phyloP scores from a whole-genome alignment of 2,329 filamentous ascomycete genomes.

The Penicillium sp. region DNA sequence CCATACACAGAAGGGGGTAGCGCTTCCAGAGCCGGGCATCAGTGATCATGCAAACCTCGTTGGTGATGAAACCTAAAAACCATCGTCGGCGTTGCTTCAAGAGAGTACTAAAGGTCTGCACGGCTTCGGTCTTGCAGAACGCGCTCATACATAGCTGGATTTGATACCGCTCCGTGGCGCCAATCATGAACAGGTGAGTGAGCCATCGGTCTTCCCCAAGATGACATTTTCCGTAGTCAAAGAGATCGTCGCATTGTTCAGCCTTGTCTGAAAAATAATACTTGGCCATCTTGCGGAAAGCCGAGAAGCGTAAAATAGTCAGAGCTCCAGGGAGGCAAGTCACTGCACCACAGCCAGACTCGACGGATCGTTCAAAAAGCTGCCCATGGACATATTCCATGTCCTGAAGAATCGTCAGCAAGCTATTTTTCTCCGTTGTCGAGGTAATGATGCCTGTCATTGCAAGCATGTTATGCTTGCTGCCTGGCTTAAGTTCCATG shows the following conservation, averaged over 20 bases:
- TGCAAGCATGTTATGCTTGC: slow-evolving; percentile 86
- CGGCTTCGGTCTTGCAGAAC: slow-evolving; percentile 97
- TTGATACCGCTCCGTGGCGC: slow-evolving; percentile 86
- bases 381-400: slow-evolving; percentile 99
- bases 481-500: slow-evolving; percentile 95
- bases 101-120: slow-evolving; percentile 79
- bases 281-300: slow-evolving; percentile 93
- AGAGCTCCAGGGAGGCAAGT: slow-evolving; percentile 94
- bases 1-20: slow-evolving; percentile 80
- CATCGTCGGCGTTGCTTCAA: slow-evolving; percentile 93
- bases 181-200: slow-evolving; percentile 98
- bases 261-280: slow-evolving; percentile 98
- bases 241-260: slow-evolving; percentile 90
- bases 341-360: slow-evolving; percentile 89
- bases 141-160: slow-evolving; percentile 97
- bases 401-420: slow-evolving; percentile 91
- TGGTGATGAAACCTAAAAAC: slow-evolving; percentile 97
- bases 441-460: slow-evolving; percentile 98
- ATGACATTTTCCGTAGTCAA: slow-evolving; percentile 95
- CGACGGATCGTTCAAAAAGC: slow-evolving; percentile 90
- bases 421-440: slow-evolving; percentile 80
- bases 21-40: slow-evolving; percentile 87
- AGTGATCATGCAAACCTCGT: slow-evolving; percentile 97
- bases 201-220: slow-evolving; percentile 95
- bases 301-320: slow-evolving; percentile 92